Conservation (phyloP, 2,329 filamentous ascomycete genomes). For the Hymenoscyphus infarciens region DNA sequence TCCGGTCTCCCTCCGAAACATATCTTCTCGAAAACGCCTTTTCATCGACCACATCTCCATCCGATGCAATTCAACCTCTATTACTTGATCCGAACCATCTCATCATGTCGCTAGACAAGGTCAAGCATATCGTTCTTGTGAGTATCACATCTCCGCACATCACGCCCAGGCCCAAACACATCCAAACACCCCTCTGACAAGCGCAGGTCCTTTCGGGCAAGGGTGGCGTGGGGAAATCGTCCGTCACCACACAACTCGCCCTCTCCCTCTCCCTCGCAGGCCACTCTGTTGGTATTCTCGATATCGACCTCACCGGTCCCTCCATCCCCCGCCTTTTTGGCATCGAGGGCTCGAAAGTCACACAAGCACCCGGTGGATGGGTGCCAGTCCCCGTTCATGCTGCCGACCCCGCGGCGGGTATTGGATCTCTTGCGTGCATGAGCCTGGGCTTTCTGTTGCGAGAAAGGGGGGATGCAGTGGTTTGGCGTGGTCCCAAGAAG, state of each 20-base stretch:
- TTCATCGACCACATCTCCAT: neutral
- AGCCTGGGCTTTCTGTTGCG: conserved; percentile 88
- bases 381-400: conserved; percentile 81
- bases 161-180: neutral
- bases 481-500: conserved; percentile 98
- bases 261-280: conserved; percentile 82
- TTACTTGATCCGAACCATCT: neutral
- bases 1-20: conserved; percentile 7
- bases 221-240: conserved; percentile 96
- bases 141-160: conserved; percentile 25
- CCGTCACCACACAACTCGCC: conserved; percentile 93
- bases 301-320: conserved; percentile 92
- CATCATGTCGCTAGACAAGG: conserved; percentile 62
- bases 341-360: conserved; percentile 84
- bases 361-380: conserved; percentile 89
- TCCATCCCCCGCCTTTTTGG: conserved; percentile 94
- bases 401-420: conserved; percentile 45
- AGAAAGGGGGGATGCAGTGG: conserved; percentile 81
- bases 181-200: conserved; percentile 15
- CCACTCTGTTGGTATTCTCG: conserved; percentile 88
- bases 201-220: conserved; percentile 80
- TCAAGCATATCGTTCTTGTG: conserved; percentile 77
- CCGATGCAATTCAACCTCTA: neutral
- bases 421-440: conserved; percentile 76
- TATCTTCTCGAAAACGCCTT: neutral